Conservation (phyloP, 257 asterid genomes). For the Haberlea rhodopensis region DNA sequence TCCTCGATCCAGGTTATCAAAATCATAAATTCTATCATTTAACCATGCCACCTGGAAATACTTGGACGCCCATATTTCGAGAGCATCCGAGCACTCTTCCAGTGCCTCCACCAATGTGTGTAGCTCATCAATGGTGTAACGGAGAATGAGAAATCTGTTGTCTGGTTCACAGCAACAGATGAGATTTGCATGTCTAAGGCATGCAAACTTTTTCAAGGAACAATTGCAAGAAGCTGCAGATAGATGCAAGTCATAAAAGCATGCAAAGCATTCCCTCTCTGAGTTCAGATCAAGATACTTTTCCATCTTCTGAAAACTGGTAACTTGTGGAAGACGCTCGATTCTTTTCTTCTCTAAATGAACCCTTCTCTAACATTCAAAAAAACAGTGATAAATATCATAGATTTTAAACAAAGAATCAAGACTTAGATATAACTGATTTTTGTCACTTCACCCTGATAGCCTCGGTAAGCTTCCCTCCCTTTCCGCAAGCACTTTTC, state of each 20-base stretch:
- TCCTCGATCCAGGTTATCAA: conserved; percentile 15
- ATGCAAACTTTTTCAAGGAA: no score
- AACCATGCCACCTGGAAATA: conserved; percentile 1
- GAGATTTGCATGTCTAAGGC: no score
- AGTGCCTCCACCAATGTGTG: conserved; percentile 49
- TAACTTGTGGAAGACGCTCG: no score
- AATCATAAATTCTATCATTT: background rate
- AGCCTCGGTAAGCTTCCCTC: conserved; percentile 62
- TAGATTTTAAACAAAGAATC: no score
- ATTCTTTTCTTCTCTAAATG: no score
- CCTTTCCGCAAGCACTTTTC: conserved; percentile 61
- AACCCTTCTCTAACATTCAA: no score
- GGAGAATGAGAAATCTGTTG: no score
- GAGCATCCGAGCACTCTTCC: conserved; percentile 41
- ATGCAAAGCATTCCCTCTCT: conserved; percentile 58
- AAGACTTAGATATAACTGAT: no score
- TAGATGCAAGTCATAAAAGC: conserved; percentile 67
- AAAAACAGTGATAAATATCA: background rate
- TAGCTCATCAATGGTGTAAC: conserved; percentile 51
- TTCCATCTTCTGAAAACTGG: no score
- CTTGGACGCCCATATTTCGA: no score
- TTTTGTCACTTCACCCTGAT: conserved; percentile 45
- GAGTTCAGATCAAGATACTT: no score
- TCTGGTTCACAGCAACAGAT: no score
- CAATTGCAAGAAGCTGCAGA: conserved; percentile 56